Evolutionary conservation across 225 moss, liverwort and hornwort species (phyloP).

Genomic region (Climacium dendroides): DNA sequence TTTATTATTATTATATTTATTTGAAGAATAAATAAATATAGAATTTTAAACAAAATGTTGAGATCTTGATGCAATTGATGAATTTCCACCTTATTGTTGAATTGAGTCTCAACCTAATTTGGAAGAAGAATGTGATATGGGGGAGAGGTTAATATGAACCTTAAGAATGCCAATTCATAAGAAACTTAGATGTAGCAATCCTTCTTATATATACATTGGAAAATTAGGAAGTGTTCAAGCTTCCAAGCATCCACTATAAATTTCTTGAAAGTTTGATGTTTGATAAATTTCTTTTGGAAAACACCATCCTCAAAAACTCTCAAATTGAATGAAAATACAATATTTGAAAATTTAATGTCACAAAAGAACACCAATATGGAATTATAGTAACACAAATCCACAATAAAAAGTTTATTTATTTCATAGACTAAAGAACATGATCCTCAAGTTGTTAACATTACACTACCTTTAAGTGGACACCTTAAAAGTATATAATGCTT

Average conservation of each 20-base stretch:
- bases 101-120: background rate
- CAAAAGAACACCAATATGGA: background rate
- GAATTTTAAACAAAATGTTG: background rate
- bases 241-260: background rate
- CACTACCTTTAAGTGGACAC: rapidly evolving
- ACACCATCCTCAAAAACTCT: background rate
- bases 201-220: background rate
- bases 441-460: background rate
- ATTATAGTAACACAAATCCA: too few relatives aligned
- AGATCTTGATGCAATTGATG: background rate
- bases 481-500: background rate
- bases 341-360: background rate
- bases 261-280: background rate
- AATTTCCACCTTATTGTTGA: background rate
- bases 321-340: too few relatives aligned
- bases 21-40: background rate
- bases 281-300: background rate
- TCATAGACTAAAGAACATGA: too few relatives aligned
- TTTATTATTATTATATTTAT: background rate
- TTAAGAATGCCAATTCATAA: background rate
- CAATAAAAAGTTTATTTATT: too few relatives aligned
- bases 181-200: background rate
- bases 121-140: background rate
- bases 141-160: too few relatives aligned
- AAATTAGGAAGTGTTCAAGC: background rate